These are phyloP conservation scores for Solanum stenotomum DNA, from an alignment of 257 asterid species.

Conservation along the genomic window DNA sequence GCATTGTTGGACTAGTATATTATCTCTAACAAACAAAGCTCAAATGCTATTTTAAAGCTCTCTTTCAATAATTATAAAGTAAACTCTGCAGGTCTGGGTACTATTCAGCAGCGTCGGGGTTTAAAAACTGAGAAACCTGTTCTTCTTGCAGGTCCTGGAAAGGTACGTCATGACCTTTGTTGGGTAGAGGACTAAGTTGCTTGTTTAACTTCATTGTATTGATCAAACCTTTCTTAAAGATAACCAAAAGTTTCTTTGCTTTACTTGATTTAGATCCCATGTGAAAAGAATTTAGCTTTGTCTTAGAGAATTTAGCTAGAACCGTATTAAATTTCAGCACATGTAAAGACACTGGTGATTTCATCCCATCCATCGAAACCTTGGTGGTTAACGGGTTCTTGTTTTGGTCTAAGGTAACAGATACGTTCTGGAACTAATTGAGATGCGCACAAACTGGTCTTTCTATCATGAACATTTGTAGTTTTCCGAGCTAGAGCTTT, in stretches of 20 bases:
- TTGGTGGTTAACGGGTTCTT: too few relatives aligned
- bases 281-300: background rate
- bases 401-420: too few relatives aligned
- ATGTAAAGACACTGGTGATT: too few relatives aligned
- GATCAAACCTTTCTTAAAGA: background rate
- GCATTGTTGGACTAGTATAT: background rate
- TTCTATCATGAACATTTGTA: background rate
- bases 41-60: background rate
- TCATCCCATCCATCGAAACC: too few relatives aligned
- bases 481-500: background rate
- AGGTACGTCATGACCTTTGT: conserved; percentile 29
- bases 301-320: background rate
- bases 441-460: background rate
- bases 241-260: background rate
- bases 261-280: background rate
- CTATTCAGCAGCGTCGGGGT: conserved; percentile 76
- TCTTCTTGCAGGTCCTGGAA: conserved; percentile 94
- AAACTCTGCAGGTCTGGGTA: conserved; percentile 49
- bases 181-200: background rate
- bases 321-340: too few relatives aligned
- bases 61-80: background rate
- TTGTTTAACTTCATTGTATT: background rate
- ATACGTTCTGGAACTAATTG: too few relatives aligned
- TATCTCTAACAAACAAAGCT: background rate
- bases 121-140: conserved; percentile 64